Base-by-base conservation (phyloP, 345 rosid genomes). In the Salix koriyanagi region DNA sequence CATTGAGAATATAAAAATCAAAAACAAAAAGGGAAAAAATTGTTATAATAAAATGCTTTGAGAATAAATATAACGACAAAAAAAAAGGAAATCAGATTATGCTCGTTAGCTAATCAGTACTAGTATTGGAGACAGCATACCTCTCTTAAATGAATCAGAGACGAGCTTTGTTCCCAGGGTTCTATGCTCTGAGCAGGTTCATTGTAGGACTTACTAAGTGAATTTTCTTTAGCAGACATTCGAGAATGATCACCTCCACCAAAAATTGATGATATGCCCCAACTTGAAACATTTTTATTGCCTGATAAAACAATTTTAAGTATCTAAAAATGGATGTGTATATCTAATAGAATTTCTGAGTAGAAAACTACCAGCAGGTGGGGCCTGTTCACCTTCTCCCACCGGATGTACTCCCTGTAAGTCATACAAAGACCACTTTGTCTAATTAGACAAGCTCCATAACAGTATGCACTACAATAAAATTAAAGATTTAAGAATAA, bases 261-360 rank as follows among this genome's bases (percentile, higher is more conserved):
- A 77, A 96, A 94, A 75, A 96, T 92, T 67, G 97, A 92, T 44
- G 97, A 88, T 74, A 96, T 89, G 6, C 96, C 97, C 99, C 98
- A 96, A 74, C 88, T 85, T 50, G 99, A 88, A 83, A 87, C 86
- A 71, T 83, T 80, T 70, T 69, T 12, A 19, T 23, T 56, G 65
- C 79, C 81, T 82, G 74, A 34, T 32, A n/a, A 67, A 68, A 56
- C 62, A 56, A n/a, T 8, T 52, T 56, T 56, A 56, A n/a, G 26
- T 3, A 2, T 56, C 62, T 56, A n/a, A 56, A 56, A 56, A n/a
- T n/a, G 26, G 13, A 37, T 42, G n/a, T 62, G 21, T 25, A 15
- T 4, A 30, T 54, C 12, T 56, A 19, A 2, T 1, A 26, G 18
- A 30, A 19, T 9, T 52, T 67, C 74, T 13, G 0, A 23, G 13